Base-by-base conservation (phyloP, 2,329 filamentous ascomycete genomes). In the Fonsecaea erecta region DNA sequence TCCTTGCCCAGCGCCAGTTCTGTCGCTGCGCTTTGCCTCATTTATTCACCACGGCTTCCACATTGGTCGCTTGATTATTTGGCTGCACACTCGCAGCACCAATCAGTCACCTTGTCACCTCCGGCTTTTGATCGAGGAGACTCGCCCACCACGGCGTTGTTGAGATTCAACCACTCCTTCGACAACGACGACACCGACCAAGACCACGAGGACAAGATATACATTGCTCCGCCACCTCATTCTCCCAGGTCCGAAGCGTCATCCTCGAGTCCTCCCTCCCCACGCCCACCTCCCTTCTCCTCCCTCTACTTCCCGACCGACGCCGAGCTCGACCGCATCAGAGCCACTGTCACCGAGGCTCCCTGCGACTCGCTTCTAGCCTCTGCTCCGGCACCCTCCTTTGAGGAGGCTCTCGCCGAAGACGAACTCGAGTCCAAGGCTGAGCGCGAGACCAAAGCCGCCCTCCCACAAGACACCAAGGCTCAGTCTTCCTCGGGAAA, bases 381-480 rank as follows among this genome's bases (percentile, higher is more conserved):
- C 28, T 82, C 84, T 71, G 81, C 82, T 69, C 78, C 84, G 55
- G 80, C 82, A 64, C 81, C 84, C 57, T 81, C 81, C 60, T 80
- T 82, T 64, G 79, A 82, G 69, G 82, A 83, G 71, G 76, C 78
- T 71, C 78, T 81, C 65, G 80, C 82, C 48, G 70, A 77, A 63
- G 74, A 77, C 63, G 74, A 76, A 60, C 75, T 76, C 65, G 82
- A 83, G 62, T 81, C 82, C 35, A 79, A 79, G 60, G 81, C 84
- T 71, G 80, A 85, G 73, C 86, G 87, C 70, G 92, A 96, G 76
- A 94, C 92, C 74, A 96, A 97, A 80, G 88, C 90, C 73, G 91
- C 89, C 58, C 88, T 96, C 74, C 90, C 91, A n/a, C 84, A 82
- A 72, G 93, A 96, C 78, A 90, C 85, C 71, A 96, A 97, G 79